Base-by-base conservation (phyloP, 768 basidiomycete genomes). In the Multifurca ochricompacta region DNA sequence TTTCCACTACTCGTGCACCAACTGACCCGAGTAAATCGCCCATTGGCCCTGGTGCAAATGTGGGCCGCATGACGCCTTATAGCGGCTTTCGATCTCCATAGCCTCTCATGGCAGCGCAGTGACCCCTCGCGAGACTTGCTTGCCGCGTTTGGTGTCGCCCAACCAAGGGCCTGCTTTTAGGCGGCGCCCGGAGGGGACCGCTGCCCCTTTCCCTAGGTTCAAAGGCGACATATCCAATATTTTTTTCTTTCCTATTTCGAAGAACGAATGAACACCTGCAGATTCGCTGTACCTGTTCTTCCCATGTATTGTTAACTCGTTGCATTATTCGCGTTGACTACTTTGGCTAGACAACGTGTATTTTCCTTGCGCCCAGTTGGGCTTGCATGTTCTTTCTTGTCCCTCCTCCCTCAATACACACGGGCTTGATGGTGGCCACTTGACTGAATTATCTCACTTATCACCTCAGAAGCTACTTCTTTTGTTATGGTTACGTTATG, bases 241-340 rank as follows among this genome's bases (percentile, higher is more conserved):
- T 28, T 3, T 27, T 56, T 36, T 31, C 30, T 35, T 51, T 23
- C 30, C 25, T 23, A 13, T 42, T 41, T 35, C 46, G 30, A 34
- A 41, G 36, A 40, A 21, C 6, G 55, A 27, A 56, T 51, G 18
- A 42, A 31, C 19, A 42, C 25, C 27, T 43, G 35, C 45, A 48
- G 32, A 36, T 57, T 41, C 39, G 44, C 28, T 52, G 45, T 57
- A 57, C 51, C 44, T 34, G 41, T 52, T 42, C 6, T 27, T 51
- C 25, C 32, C 32, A 32, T 56, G 55, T 56, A 56, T 57, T 57
- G 40, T 35, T 52, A 57, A 34, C 21, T 41, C 27, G n/a, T 28
- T 18, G 39, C 48, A 13, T 23, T 36, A 39, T 5, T 43, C 42
- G n/a, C 54, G 32, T 49, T 43, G 31, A 48, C 23, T 28, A 27